These are phyloP conservation scores for Colletotrichum eremochloae DNA, from an alignment of 2,329 filamentous ascomycete species.

Conservation along the genomic window DNA sequence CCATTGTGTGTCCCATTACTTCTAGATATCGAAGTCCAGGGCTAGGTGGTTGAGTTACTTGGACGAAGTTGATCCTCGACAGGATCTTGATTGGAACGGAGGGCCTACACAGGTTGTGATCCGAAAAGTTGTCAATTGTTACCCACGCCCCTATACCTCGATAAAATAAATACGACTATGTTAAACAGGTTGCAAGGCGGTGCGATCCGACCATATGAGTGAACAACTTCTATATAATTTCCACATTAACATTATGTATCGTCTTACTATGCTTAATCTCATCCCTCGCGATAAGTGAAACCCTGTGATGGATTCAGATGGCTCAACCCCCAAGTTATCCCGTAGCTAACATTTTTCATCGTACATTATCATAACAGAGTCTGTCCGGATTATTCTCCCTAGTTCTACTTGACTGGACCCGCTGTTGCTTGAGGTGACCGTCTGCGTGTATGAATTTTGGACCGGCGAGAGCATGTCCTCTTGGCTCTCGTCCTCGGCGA, in stretches of 20 bases:
- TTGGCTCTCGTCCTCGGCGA: slow-evolving; percentile 41
- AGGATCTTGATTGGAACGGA: background rate
- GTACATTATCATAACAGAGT: background rate
- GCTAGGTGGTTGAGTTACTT: slow-evolving; percentile 13
- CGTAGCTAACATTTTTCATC: background rate
- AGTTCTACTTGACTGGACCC: background rate
- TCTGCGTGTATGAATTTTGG: background rate
- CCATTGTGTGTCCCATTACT: background rate
- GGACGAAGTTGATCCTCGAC: slow-evolving; percentile 20
- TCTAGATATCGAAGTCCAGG: slow-evolving; percentile 5
- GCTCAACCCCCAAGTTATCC: background rate
- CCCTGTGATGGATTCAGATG: background rate
- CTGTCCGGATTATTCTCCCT: background rate
- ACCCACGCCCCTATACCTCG: too few species aligned
- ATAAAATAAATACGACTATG: too few species aligned
- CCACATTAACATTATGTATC: background rate
- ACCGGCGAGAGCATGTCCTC: slow-evolving; percentile 31
- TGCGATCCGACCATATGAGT: background rate
- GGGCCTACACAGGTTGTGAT: background rate
- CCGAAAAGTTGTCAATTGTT: too few species aligned
- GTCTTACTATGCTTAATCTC: background rate
- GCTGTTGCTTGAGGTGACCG: background rate
- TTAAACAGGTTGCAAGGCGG: too few species aligned
- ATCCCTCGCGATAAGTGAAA: background rate
- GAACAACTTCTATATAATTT: background rate